phyloP scores from a whole-genome alignment of 148 eudicot genomes.

The Rhododendron ovatum region DNA sequence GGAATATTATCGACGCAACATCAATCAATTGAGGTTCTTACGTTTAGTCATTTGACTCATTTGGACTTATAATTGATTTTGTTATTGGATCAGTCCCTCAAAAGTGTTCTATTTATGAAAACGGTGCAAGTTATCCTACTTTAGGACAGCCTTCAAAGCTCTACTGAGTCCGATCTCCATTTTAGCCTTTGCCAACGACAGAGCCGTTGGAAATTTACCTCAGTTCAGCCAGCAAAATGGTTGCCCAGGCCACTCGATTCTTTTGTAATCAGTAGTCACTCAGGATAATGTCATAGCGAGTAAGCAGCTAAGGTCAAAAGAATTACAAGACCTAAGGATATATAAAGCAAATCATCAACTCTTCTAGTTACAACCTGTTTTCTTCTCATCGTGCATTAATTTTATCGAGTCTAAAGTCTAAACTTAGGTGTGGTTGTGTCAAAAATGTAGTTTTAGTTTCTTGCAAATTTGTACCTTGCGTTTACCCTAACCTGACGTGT shows the following conservation, averaged over 20 bases:
- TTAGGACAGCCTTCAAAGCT: not conserved
- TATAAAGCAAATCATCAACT: not conserved
- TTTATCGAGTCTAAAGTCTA: not conserved
- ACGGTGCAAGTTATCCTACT: not conserved
- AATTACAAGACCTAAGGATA: not conserved
- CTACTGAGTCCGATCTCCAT: not conserved
- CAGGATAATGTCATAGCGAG: not conserved
- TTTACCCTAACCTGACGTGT: not conserved
- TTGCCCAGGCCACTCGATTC: not conserved
- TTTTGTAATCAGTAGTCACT: not conserved
- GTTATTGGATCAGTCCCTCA: not conserved
- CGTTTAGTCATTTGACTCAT: not conserved
- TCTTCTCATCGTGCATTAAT: not conserved
- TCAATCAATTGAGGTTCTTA: not conserved
- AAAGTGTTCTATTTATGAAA: not conserved
- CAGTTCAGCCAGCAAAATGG: not conserved
- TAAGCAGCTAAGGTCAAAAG: not conserved
- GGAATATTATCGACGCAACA: not conserved
- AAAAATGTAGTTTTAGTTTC: not conserved
- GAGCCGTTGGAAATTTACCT: not conserved
- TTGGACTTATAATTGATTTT: not conserved
- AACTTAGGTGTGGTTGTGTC: not conserved
- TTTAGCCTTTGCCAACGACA: not conserved
- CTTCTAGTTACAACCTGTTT: not conserved
- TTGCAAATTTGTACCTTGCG: not conserved